phyloP scores from a whole-genome alignment of 2,329 filamentous ascomycete genomes.

The Tolypocladium pustulatum region DNA sequence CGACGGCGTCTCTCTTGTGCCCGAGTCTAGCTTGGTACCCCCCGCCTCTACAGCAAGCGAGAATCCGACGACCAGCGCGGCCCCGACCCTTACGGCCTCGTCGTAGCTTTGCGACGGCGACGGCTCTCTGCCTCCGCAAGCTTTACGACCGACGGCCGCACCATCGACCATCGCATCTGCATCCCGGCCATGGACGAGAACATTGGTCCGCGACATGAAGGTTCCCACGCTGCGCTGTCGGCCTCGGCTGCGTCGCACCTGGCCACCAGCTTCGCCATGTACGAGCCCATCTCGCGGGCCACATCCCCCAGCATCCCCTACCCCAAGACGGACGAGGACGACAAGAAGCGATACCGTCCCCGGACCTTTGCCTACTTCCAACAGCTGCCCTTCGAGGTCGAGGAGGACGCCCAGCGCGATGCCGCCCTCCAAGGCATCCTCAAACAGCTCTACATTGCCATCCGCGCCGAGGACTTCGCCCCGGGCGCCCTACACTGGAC shows the following conservation, averaged over 20 bases:
- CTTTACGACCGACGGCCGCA: not conserved
- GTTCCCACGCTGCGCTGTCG: conserved; percentile 17
- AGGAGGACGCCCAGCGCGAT: conserved; percentile 69
- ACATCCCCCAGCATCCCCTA: conserved; percentile 67
- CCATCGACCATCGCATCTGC: not conserved
- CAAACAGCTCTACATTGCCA: conserved; percentile 83
- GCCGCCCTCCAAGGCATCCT: conserved; percentile 76
- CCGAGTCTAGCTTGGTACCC: not conserved
- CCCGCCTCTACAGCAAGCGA: not conserved
- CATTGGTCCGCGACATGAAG: conserved; percentile 21
- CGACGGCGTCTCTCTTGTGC: not conserved
- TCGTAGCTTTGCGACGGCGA: not conserved
- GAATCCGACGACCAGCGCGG: not conserved
- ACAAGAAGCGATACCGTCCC: conserved; percentile 62
- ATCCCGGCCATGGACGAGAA: conserved; percentile 26
- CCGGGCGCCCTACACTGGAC: conserved; percentile 96
- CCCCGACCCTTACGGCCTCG: not conserved
- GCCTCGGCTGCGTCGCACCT: conserved; percentile 21
- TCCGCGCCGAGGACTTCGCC: conserved; percentile 87
- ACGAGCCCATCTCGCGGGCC: conserved; percentile 69
- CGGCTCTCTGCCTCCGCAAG: not conserved
- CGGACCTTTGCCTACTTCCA: conserved; percentile 90
- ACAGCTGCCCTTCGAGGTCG: conserved; percentile 80
- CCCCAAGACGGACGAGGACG: conserved; percentile 36
- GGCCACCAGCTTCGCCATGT: conserved; percentile 29